Base-by-base conservation (phyloP, 2,329 filamentous ascomycete genomes). In the Botrytis galanthina region DNA sequence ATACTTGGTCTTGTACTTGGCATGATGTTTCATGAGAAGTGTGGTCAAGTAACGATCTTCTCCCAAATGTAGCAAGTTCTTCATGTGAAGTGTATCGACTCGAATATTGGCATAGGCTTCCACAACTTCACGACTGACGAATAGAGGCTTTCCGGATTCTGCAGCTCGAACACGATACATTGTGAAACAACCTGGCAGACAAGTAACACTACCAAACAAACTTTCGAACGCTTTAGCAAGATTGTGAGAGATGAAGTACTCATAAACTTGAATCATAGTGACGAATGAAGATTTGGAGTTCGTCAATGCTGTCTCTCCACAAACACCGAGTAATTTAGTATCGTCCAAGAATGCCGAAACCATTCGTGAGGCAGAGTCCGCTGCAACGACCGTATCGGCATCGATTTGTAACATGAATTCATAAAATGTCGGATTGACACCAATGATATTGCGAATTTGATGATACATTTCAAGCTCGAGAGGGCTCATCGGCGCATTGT, bases 221-320 rank as follows among this genome's bases (percentile, higher is more conserved):
- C 93, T 96, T 84, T 98, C 95, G 82, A 99, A 99, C 20, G 95
- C 96, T 85, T 99, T 98, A 78, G 93, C 91, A 78, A 99, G 84
- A 82, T 98, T 97, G 86, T 99, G 95, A 70, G 95, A 98, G 80
- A 99, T 99, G 86, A 95, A 99, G 87, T 99, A 99, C 84, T 99
- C 95, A 86, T 98, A 99, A 48, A 99, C 95, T 84, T 99, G 96
- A 82, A 99, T 99, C 95, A 98, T 98, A 70, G 96, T 99, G 78
- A 97, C 90, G 80, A 97, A 94, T 1, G 95, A 98, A 10, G 92
- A 88, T 83, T 98, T 98, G 74, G 94, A 93, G 81, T 99, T 99
- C 76, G 92, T 95, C 66, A 99, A 87, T 26, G 92, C 92, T 0
- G 96, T 99, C 84, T 99, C 96, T 84, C 96, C 96, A 80, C 96